phyloP scores from a whole-genome alignment of 805 yeast species.

The Barnettozyma vustinii region DNA sequence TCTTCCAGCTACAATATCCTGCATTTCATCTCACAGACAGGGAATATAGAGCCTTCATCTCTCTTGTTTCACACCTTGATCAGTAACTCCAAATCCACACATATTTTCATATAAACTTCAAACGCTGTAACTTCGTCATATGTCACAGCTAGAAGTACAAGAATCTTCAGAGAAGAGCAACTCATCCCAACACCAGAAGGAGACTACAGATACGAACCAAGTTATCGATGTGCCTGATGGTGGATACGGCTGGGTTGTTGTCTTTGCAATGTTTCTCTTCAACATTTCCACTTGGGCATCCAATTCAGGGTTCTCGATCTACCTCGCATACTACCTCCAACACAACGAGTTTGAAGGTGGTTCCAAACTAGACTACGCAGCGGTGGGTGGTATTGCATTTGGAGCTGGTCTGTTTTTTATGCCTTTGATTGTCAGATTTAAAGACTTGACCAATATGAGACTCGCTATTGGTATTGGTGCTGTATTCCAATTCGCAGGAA shows the following conservation, averaged over 20 bases:
- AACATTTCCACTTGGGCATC: conserved; percentile 27
- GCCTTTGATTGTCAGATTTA: conserved; percentile 45
- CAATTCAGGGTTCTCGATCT: conserved; percentile 26
- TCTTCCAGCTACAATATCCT: too few species aligned
- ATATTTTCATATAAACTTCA: too few species aligned
- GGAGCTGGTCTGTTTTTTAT: conserved; percentile 44
- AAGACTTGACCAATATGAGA: conserved; percentile 40
- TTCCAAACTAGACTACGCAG: conserved; percentile 51
- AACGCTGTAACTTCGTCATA: too few species aligned
- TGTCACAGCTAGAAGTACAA: neutral
- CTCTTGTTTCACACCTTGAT: too few species aligned
- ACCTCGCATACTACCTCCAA: conserved; percentile 50
- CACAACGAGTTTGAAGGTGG: conserved; percentile 46
- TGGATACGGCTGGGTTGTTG: conserved; percentile 26
- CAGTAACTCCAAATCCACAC: too few species aligned
- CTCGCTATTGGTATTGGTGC: conserved; percentile 44
- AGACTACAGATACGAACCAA: neutral
- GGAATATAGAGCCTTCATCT: too few species aligned
- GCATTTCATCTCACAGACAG: too few species aligned
- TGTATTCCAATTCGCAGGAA: conserved; percentile 35
- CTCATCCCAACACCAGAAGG: neutral
- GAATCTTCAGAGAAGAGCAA: neutral
- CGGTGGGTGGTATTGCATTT: conserved; percentile 62
- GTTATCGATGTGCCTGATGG: conserved; percentile 25
- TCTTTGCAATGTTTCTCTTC: conserved; percentile 18